A percentile compares a stretch with the other conserved stretches of the same genome.
These are phyloP conservation scores for Schizochytrium sp. DNA, from an alignment of 108 stramenopile species.

Conservation along the genomic window DNA sequence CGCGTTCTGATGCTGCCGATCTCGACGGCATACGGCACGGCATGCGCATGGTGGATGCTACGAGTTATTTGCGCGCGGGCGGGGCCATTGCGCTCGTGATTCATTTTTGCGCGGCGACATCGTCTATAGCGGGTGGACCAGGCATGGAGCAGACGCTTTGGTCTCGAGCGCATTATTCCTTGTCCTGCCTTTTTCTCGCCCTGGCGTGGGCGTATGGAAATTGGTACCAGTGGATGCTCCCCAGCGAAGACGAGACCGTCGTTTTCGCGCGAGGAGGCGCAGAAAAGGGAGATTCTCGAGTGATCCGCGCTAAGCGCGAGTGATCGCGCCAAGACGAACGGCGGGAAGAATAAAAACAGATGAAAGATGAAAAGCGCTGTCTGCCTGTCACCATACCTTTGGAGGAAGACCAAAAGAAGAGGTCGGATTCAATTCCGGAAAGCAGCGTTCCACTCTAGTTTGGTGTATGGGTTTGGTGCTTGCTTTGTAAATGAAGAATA, in stretches of 20 bases:
- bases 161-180: background rate
- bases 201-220: constrained; percentile 1
- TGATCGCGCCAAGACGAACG: no score
- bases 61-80: background rate
- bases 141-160: background rate
- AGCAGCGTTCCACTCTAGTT: no score
- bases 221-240: constrained; percentile 17
- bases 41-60: background rate
- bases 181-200: background rate
- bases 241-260: background rate
- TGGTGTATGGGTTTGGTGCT: no score
- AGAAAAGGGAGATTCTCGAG: background rate
- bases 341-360: no score
- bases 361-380: no score
- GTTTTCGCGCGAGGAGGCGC: background rate
- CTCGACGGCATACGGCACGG: background rate
- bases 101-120: background rate
- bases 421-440: no score
- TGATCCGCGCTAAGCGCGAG: no score
- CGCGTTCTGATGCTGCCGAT: background rate
- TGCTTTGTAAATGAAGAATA: no score
- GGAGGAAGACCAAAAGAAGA: no score
- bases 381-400: no score
- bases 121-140: background rate
- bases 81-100: background rate